These are phyloP conservation scores for Hypoxylon sp. DNA, from an alignment of 2,329 filamentous ascomycete species.

Conservation along the genomic window DNA sequence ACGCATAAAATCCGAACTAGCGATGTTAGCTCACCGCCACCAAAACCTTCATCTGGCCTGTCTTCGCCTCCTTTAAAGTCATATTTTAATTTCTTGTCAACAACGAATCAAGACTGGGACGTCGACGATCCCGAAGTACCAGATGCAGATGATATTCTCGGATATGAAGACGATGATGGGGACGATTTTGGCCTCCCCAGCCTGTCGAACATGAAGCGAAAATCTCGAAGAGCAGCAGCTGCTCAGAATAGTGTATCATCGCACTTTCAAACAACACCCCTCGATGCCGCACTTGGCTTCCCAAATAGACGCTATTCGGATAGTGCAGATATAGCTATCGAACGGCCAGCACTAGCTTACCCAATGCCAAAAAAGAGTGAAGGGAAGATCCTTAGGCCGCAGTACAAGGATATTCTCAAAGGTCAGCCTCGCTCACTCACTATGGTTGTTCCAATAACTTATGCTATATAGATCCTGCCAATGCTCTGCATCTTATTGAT, in stretches of 20 bases:
- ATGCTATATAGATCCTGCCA: conserved; percentile 77
- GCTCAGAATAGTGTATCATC: conserved; percentile 57
- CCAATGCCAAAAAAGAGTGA: conserved; percentile 90
- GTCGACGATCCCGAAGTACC: conserved; percentile 70
- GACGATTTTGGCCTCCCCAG: conserved; percentile 97
- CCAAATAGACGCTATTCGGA: conserved; percentile 77
- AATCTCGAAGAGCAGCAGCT: conserved; percentile 68
- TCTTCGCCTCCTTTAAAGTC: conserved; percentile 77
- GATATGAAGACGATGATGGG: conserved; percentile 88
- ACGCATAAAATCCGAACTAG: conserved; percentile 67
- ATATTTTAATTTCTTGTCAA: conserved; percentile 86
- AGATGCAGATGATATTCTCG: conserved; percentile 80
- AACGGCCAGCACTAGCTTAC: conserved; percentile 85
- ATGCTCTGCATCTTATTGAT: conserved; percentile 93
- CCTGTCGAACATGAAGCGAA: conserved; percentile 89
- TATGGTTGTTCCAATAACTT: conserved; percentile 16
- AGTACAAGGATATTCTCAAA: conserved; percentile 95
- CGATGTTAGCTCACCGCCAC: conserved; percentile 70
- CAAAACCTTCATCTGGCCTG: conserved; percentile 65
- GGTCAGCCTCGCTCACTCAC: conserved; percentile 59
- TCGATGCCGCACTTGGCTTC: conserved; percentile 58
- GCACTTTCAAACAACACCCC: conserved; percentile 55
- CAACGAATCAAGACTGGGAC: conserved; percentile 87
- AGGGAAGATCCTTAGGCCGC: conserved; percentile 94
- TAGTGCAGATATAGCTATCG: conserved; percentile 94